phyloP scores from a whole-genome alignment of 371 early-diverging fungal genomes.

The Thermomucor indicae-seudaticae region DNA sequence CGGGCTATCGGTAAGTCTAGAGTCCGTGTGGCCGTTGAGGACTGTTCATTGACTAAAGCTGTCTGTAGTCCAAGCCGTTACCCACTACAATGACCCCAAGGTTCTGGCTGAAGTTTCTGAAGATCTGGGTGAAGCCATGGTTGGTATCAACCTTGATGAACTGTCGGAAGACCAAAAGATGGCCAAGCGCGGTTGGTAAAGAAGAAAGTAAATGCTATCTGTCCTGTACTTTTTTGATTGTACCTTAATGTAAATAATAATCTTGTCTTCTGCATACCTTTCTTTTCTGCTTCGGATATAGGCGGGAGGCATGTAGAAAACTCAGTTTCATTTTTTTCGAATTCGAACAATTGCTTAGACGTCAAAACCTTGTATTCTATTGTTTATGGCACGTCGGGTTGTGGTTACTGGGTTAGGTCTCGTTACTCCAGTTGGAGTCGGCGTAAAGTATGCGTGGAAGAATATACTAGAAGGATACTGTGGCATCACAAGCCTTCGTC shows the following conservation, averaged over 20 bases:
- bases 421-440: slow-evolving; percentile 89
- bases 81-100: slow-evolving; percentile 88
- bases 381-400: slow-evolving; percentile 58
- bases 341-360: too few relatives aligned
- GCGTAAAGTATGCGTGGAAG: slow-evolving; percentile 72
- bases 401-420: slow-evolving; percentile 95
- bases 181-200: slow-evolving; percentile 75
- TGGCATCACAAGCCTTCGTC: slow-evolving; percentile 72
- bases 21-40: not conserved
- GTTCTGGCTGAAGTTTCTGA: slow-evolving; percentile 89
- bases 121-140: slow-evolving; percentile 96
- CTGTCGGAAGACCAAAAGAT: slow-evolving; percentile 67
- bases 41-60: not conserved
- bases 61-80: slow-evolving; percentile 83
- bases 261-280: too few relatives aligned
- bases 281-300: too few relatives aligned
- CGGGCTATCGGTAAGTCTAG: slow-evolving; percentile 66
- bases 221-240: too few relatives aligned
- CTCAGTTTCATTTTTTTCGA: too few relatives aligned
- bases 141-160: slow-evolving; percentile 84
- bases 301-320: too few relatives aligned
- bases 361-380: not conserved
- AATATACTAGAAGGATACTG: slow-evolving; percentile 67
- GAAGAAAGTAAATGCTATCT: too few relatives aligned
- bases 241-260: too few relatives aligned